phyloP scores from a whole-genome alignment of 2,329 filamentous ascomycete species.

The Aspergillus brunneoviolaceus region DNA sequence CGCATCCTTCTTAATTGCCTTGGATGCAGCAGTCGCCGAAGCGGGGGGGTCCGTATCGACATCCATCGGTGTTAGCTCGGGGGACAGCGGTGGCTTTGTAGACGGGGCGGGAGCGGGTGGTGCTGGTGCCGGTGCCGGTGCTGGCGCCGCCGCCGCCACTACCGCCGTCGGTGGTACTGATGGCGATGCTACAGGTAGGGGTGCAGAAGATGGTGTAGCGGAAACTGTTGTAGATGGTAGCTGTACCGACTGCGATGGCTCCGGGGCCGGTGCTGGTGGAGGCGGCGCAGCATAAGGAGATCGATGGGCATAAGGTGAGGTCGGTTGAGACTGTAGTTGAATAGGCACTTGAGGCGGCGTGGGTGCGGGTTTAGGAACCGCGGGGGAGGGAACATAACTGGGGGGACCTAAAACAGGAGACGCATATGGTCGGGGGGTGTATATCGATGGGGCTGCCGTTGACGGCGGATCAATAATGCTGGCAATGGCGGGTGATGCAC shows the following conservation, averaged over 20 bases:
- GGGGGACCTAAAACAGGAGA: slow-evolving; percentile 29
- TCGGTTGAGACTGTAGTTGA: slow-evolving; percentile 23
- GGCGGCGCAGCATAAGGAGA: slow-evolving; percentile 25
- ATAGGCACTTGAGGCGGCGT: slow-evolving; percentile 25
- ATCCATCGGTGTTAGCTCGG: slow-evolving; percentile 34
- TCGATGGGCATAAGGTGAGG: slow-evolving; percentile 27
- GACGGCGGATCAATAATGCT: slow-evolving; percentile 74
- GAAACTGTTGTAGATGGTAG: slow-evolving; percentile 1
- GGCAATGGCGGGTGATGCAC: slow-evolving; percentile 85
- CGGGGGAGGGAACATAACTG: slow-evolving; percentile 27
- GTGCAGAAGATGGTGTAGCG: slow-evolving; percentile 4
- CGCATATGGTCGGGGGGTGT: slow-evolving; percentile 28
- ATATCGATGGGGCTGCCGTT: slow-evolving; percentile 32
- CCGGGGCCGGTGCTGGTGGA: slow-evolving; percentile 13
- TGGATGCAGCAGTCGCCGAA: slow-evolving; percentile 16
- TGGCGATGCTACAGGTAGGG: slow-evolving; percentile 10
- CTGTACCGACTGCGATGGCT: slow-evolving; percentile 19
- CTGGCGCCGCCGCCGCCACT: slow-evolving; percentile 1
- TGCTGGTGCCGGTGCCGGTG: slow-evolving; percentile 11
- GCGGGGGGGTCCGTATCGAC: slow-evolving; percentile 32
- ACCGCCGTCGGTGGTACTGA: slow-evolving; percentile 12
- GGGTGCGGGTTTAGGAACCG: slow-evolving; percentile 24
- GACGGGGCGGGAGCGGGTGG: slow-evolving; percentile 12
- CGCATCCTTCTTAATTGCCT: slow-evolving; percentile 39
- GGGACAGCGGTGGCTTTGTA: slow-evolving; percentile 19